phyloP scores from a whole-genome alignment of 1,284 basidiomycete genomes.

The Pseudozyma sp. region DNA sequence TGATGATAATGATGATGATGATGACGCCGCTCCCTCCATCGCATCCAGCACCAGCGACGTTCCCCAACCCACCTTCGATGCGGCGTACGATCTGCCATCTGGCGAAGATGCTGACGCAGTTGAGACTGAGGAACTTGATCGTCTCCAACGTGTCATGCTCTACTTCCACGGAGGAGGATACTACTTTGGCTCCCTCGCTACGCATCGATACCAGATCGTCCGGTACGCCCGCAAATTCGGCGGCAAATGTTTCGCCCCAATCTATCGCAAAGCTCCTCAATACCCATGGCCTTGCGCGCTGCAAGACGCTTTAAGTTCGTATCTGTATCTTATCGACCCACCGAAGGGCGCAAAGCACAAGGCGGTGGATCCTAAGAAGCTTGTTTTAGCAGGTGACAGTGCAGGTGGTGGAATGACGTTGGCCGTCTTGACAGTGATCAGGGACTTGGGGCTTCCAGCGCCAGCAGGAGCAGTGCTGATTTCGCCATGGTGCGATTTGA shows the following conservation, averaged over 20 bases:
- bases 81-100: constrained; percentile 49
- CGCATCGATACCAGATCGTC: constrained; percentile 71
- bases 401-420: constrained; percentile 90
- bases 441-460: constrained; percentile 83
- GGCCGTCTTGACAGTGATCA: constrained; percentile 88
- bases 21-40: constrained; percentile 8
- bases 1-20: not conserved
- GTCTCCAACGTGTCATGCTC: constrained; percentile 63
- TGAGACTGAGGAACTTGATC: constrained; percentile 59
- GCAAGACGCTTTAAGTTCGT: constrained; percentile 87
- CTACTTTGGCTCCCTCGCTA: constrained; percentile 73
- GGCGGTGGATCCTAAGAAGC: constrained; percentile 83
- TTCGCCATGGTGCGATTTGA: constrained; percentile 84
- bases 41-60: constrained; percentile 7
- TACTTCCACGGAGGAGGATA: constrained; percentile 69
- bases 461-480: constrained; percentile 74
- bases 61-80: constrained; percentile 17
- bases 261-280: constrained; percentile 68
- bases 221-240: constrained; percentile 70
- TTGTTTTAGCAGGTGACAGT: constrained; percentile 87
- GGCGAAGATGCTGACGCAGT: constrained; percentile 16
- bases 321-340: constrained; percentile 79
- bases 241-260: constrained; percentile 69
- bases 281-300: constrained; percentile 91
- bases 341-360: constrained; percentile 75